Conservation (phyloP, 495 filamentous ascomycete species). For the Xylaria intraflava region DNA sequence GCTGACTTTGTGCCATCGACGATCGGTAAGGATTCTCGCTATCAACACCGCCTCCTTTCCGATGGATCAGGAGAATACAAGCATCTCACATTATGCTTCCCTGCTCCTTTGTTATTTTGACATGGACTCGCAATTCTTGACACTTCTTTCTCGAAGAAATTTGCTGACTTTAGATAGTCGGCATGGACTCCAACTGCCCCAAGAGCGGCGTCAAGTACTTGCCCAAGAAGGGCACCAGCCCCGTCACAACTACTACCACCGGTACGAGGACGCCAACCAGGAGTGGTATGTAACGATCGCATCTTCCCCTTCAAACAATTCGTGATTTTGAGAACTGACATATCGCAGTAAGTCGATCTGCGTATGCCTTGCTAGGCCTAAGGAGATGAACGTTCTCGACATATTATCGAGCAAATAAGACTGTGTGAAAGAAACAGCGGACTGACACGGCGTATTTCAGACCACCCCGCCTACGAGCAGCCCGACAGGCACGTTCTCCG, state of each 20-base stretch:
- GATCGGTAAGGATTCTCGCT: slow-evolving; percentile 15
- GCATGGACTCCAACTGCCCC: slow-evolving; percentile 44
- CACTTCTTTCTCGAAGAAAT: neutral
- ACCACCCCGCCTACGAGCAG: slow-evolving; percentile 5
- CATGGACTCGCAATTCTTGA: neutral
- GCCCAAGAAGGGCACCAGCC: slow-evolving; percentile 19
- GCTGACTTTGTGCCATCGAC: slow-evolving; percentile 56
- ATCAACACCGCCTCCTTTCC: too few relatives aligned
- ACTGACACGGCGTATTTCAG: neutral
- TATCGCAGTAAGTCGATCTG: slow-evolving; percentile 3
- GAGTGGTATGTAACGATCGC: neutral
- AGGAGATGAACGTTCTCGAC: neutral
- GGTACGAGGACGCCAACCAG: neutral
- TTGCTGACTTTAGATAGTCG: slow-evolving; percentile 35
- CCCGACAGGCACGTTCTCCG: slow-evolving; percentile 7
- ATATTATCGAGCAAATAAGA: neutral
- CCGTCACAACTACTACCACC: neutral
- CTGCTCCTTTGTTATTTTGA: too few relatives aligned
- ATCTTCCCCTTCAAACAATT: neutral
- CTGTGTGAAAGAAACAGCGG: too few relatives aligned
- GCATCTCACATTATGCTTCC: too few relatives aligned
- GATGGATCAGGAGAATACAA: too few relatives aligned
- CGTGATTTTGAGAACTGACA: neutral
- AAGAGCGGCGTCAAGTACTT: slow-evolving; percentile 24
- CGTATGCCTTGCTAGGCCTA: neutral